Percentiles rank a stretch among this genome's conserved stretches.
These are phyloP conservation scores for Pleoardoris graminearum DNA, from an alignment of 2,329 filamentous ascomycete species.

Conservation along the genomic window DNA sequence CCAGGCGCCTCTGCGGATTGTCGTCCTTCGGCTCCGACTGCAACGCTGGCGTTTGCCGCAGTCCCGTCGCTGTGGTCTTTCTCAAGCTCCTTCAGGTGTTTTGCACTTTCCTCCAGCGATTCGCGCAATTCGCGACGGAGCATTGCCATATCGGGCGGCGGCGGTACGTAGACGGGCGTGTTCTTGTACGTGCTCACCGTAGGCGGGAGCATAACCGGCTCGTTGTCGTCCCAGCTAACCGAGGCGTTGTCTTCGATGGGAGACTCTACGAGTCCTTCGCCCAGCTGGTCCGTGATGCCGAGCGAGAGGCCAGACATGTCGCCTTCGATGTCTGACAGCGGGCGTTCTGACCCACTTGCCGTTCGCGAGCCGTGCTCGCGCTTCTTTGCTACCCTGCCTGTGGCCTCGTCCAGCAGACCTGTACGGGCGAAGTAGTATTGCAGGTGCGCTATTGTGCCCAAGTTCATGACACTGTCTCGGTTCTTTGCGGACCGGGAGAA, in stretches of 20 bases:
- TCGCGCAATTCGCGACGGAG: conserved; percentile 71
- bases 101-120: conserved; percentile 69
- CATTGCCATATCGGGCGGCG: conserved; percentile 79
- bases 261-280: conserved; percentile 53
- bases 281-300: conserved; percentile 31
- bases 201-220: conserved; percentile 85
- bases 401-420: conserved; percentile 89
- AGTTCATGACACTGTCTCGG: conserved; percentile 90
- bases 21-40: conserved; percentile 14
- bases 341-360: conserved; percentile 36
- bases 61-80: conserved; percentile 32
- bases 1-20: conserved; percentile 55
- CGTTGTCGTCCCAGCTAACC: conserved; percentile 60
- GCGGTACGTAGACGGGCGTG: conserved; percentile 77
- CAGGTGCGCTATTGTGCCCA: conserved; percentile 94
- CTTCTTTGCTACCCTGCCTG: conserved; percentile 78
- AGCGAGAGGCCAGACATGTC: conserved; percentile 34
- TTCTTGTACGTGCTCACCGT: conserved; percentile 95
- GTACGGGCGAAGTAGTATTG: conserved; percentile 99
- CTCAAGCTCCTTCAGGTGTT: conserved; percentile 66
- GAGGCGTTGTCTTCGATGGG: conserved; percentile 57
- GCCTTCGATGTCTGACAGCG: conserved; percentile 31
- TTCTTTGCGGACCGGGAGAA: conserved; percentile 90
- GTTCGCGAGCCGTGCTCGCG: conserved; percentile 51
- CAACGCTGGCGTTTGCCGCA: conserved; percentile 6